Evolutionary conservation across 1,139 yeast species (phyloP).

Genomic region (Pichia sp.): DNA sequence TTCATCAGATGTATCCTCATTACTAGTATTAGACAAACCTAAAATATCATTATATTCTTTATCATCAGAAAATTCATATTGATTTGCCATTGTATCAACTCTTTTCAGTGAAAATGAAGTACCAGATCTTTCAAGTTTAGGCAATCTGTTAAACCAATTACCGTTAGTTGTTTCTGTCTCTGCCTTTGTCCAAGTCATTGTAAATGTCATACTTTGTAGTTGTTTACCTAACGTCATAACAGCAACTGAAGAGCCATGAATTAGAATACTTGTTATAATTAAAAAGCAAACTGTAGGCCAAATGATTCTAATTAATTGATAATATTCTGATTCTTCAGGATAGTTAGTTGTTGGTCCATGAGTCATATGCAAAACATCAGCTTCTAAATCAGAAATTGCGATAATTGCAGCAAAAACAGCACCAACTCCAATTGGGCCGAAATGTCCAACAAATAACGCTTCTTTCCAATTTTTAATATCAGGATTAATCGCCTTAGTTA

Average conservation of each 20-base stretch:
- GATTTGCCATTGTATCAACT: conserved; percentile 55
- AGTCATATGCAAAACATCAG: conserved; percentile 34
- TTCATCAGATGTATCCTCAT: conserved; percentile 11
- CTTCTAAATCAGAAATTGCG: conserved; percentile 74
- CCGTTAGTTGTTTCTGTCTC: conserved; percentile 44
- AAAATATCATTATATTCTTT: conserved; percentile 12
- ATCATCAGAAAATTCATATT: conserved; percentile 7
- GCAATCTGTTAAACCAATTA: conserved; percentile 84
- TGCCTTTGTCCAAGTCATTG: conserved; percentile 69
- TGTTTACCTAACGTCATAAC: conserved; percentile 78
- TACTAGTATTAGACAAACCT: conserved; percentile 1
- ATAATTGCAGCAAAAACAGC: conserved; percentile 87
- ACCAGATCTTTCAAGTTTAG: conserved; percentile 59
- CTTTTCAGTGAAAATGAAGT: conserved; percentile 77
- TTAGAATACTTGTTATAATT: conserved; percentile 79
- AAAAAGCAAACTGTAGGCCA: conserved; percentile 92
- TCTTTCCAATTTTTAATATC: conserved; percentile 94
- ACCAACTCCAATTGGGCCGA: conserved; percentile 98
- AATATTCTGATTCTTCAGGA: conserved; percentile 56
- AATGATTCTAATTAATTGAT: conserved; percentile 62
- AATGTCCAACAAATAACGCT: conserved; percentile 92
- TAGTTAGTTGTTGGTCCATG: conserved; percentile 52
- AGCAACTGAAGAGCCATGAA: conserved; percentile 96
- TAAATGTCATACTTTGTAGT: conserved; percentile 84
- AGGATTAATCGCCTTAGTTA: conserved; percentile 77